A percentile compares a stretch with the other conserved stretches of the same genome.
phyloP scores from a whole-genome alignment of 1,284 basidiomycete genomes.

The Tetrapyrgos nigripes region DNA sequence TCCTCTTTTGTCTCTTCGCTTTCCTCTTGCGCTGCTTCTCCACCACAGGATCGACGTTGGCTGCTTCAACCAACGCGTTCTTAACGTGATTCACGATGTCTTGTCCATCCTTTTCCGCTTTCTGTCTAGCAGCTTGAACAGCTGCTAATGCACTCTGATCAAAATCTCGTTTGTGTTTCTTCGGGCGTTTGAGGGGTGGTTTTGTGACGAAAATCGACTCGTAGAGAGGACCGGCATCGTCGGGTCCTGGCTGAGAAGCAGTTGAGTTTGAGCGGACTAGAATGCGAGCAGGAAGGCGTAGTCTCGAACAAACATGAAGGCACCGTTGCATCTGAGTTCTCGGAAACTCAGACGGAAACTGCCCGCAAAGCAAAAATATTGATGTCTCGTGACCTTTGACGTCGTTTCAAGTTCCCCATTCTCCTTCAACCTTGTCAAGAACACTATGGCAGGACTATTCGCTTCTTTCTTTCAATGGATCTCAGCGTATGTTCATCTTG shows the following conservation, averaged over 20 bases:
- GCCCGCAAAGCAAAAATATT: not conserved
- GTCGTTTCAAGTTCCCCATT: not conserved
- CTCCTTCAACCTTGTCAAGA: not conserved
- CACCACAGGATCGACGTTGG: not conserved
- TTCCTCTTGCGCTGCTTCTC: not conserved
- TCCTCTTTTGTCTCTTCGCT: slow-evolving; percentile 9
- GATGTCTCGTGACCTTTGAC: not conserved
- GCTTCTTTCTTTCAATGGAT: slow-evolving; percentile 74
- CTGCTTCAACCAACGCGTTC: not conserved
- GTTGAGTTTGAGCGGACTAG: not conserved
- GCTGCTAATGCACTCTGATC: too few relatives aligned
- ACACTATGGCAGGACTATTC: slow-evolving; percentile 69
- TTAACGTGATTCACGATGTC: too few relatives aligned
- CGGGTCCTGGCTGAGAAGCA: not conserved
- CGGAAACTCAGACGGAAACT: not conserved
- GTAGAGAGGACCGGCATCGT: not conserved
- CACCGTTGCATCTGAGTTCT: not conserved
- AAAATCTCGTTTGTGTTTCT: too few relatives aligned
- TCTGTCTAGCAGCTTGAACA: not conserved
- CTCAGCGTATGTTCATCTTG: slow-evolving; percentile 51
- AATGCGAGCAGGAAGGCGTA: not conserved
- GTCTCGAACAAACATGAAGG: not conserved
- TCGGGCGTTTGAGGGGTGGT: too few relatives aligned
- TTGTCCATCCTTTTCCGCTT: not conserved
- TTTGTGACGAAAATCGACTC: not conserved